Base-by-base conservation (phyloP, 768 basidiomycete species). In the Tubosaeta brunneosetosa region DNA sequence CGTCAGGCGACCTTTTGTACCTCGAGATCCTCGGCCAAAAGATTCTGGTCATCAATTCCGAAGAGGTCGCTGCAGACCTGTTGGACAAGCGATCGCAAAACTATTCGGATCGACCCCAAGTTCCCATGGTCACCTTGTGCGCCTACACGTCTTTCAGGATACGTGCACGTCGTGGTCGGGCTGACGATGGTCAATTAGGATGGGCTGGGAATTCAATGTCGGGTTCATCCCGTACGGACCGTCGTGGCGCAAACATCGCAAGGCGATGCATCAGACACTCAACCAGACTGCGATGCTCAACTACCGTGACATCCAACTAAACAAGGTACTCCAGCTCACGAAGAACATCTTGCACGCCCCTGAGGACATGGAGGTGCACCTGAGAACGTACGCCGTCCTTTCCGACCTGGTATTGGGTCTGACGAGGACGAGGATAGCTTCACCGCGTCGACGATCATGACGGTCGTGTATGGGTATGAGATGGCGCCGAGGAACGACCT, bases 181-280 rank as follows among this genome's bases (percentile, higher is more conserved):
- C 41, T 55, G 45, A 55, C n/a, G 17, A 3, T 25, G 26, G 59
- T 19, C 31, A 0, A 16, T 25, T 12, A 60, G 60, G 29, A 69
- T 71, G 68, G 72, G 73, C 16, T 75, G 73, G 69, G 70, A 71
- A 45, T 74, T 73, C 51, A 68, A 72, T 47, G 59, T 69, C 7
- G 68, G 62, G 26, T 58, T 71, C 31, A 64, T 70, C 55, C 65
- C 59, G 2, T 74, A 77, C 51, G 72, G 71, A 1, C 47, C 68
- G 2, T 55, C 52, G 41, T 77, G 74, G 76, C 66, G 73, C 8
- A 61, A 55, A 31, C 70, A 75, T 50, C 59, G 74, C 32, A 66
- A 69, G 42, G 62, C 70, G 32, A 68, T 69, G 52, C 72, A 74
- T 38, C 71, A 75, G 33, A 59, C 59, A n/a, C 64, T 74, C 55